Percentiles rank a stretch among this genome's conserved stretches.
These are phyloP conservation scores for Mycena citricolor DNA, from an alignment of 1,284 basidiomycete species.

Conservation along the genomic window DNA sequence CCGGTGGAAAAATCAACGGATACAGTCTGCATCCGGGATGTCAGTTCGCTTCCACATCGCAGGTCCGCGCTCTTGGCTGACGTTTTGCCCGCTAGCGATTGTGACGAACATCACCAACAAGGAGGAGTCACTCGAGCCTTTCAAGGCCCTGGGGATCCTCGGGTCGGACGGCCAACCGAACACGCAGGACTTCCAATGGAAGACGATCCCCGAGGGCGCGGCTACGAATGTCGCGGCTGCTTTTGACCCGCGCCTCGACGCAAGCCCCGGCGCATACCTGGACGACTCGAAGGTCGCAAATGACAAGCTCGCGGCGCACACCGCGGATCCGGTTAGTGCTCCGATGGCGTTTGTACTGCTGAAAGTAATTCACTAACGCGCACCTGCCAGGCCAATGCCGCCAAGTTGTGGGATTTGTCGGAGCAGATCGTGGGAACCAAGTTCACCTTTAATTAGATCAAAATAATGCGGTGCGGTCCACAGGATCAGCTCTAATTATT, in stretches of 20 bases:
- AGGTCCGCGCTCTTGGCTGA: not conserved
- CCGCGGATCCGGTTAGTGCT: constrained; percentile 1
- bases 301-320: constrained; percentile 1
- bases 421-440: constrained; percentile 8
- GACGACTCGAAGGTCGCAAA: constrained; percentile 1
- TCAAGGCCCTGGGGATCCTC: not conserved
- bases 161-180: not conserved
- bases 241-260: constrained; percentile 8
- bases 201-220: not conserved
- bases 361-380: too few relatives aligned
- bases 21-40: constrained; percentile 2
- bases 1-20: not conserved
- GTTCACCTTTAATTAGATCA: not conserved
- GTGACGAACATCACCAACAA: not conserved
- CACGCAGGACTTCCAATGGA: constrained; percentile 1
- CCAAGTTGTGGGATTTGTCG: not conserved
- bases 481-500: too few relatives aligned
- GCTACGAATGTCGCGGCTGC: constrained; percentile 10
- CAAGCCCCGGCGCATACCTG: constrained; percentile 6
- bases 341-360: not conserved
- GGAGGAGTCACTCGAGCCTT: not conserved
- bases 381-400: constrained; percentile 2
- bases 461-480: too few relatives aligned
- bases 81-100: not conserved
- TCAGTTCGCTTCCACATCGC: not conserved